A percentile compares a stretch with the other conserved stretches of the same genome.
phyloP scores from a whole-genome alignment of 345 rosid genomes.

The Dovyalis caffra region DNA sequence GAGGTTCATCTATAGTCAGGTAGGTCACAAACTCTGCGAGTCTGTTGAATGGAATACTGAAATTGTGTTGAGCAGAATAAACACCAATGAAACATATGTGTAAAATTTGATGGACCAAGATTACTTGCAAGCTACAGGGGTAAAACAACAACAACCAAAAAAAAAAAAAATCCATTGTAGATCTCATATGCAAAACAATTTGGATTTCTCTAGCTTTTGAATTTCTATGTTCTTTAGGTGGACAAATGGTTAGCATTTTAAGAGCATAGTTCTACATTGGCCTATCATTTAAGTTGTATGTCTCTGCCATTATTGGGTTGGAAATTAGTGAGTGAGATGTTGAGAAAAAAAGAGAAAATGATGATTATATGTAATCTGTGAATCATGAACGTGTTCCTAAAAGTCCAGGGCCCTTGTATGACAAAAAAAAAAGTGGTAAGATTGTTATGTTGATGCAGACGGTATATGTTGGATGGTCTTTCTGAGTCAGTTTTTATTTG shows the following conservation, averaged over 20 bases:
- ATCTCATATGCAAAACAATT: not conserved
- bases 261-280: not conserved
- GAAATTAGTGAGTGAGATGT: not conserved
- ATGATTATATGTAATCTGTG: not conserved
- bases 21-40: constrained; percentile 13
- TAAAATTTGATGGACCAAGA: not conserved
- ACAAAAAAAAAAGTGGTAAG: not conserved
- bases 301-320: not conserved
- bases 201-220: not conserved
- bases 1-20: constrained; percentile 83
- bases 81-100: not conserved
- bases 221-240: not conserved
- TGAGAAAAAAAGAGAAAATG: not conserved
- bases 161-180: not conserved
- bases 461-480: not conserved
- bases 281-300: too few relatives aligned
- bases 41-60: not conserved
- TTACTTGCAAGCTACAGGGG: not conserved
- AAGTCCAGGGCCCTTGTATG: not conserved
- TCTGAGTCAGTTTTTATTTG: not conserved
- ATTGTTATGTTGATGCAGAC: not conserved
- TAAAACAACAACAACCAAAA: not conserved
- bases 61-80: not conserved
- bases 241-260: not conserved
- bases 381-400: not conserved